These are phyloP conservation scores for Leptomonas pyrrhocoris DNA, from an alignment of 208 protist genomes.

Conservation along the genomic window DNA sequence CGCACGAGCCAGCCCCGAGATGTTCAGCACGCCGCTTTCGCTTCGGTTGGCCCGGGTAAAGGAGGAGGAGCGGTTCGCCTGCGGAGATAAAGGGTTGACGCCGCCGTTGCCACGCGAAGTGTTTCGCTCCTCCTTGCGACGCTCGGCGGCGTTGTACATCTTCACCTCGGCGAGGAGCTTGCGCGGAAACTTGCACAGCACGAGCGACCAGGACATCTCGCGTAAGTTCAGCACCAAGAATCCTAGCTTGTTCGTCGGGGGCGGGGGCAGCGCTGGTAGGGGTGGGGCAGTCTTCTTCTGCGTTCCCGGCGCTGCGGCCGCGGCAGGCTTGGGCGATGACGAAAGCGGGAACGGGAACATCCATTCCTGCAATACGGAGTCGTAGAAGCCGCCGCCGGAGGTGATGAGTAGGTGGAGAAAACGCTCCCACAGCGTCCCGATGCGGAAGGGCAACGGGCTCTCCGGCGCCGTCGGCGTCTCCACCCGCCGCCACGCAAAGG, in stretches of 20 bases:
- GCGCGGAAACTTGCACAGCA: slow-evolving; percentile 59
- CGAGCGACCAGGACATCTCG: slow-evolving; percentile 81
- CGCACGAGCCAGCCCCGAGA: neutral
- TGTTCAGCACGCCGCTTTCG: slow-evolving; percentile 16
- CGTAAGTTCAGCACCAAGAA: slow-evolving; percentile 72
- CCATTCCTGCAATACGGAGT: slow-evolving; percentile 61
- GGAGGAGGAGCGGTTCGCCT: neutral
- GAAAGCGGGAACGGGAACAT: slow-evolving; percentile 66
- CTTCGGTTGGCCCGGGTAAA: neutral
- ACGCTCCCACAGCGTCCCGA: slow-evolving; percentile 66
- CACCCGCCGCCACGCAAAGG: slow-evolving; percentile 68
- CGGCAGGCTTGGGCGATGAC: neutral
- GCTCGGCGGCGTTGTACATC: slow-evolving; percentile 27
- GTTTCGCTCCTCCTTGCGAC: slow-evolving; percentile 23
- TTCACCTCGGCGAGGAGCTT: slow-evolving; percentile 44
- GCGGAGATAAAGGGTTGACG: neutral
- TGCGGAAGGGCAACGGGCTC: slow-evolving; percentile 81
- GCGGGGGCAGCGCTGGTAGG: slow-evolving; percentile 2
- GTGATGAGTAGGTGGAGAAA: slow-evolving; percentile 64
- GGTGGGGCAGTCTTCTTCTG: neutral
- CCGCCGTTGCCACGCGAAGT: neutral
- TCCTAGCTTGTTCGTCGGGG: slow-evolving; percentile 43
- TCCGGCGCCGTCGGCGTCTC: slow-evolving; percentile 61
- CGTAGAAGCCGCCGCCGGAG: slow-evolving; percentile 69
- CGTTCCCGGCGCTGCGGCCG: neutral